phyloP scores from a whole-genome alignment of 352 stramenopile genomes.

The Phytophthora capsici region DNA sequence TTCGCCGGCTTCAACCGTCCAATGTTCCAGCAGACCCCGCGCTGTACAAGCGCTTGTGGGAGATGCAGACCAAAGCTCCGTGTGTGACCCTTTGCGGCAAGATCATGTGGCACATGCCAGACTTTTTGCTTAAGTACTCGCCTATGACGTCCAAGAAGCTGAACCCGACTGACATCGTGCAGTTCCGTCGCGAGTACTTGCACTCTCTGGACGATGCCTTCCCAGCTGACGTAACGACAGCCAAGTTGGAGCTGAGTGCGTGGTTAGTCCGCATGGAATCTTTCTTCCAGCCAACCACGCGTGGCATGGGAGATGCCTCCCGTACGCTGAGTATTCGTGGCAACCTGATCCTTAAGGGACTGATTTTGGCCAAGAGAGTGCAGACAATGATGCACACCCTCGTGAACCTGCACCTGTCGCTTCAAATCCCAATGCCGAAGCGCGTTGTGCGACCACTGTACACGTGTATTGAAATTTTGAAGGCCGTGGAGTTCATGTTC shows the following conservation, averaged over 20 bases:
- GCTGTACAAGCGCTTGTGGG: slow-evolving; percentile 93
- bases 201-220: slow-evolving; percentile 85
- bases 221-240: slow-evolving; percentile 73
- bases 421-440: slow-evolving; percentile 89
- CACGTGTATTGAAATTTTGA: slow-evolving; percentile 91
- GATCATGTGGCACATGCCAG: slow-evolving; percentile 85
- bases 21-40: slow-evolving; percentile 87
- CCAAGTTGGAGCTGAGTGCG: slow-evolving; percentile 82
- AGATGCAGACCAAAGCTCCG: slow-evolving; percentile 81
- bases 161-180: slow-evolving; percentile 71
- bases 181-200: slow-evolving; percentile 84
- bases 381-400: slow-evolving; percentile 92
- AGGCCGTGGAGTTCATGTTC: slow-evolving; percentile 94
- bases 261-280: slow-evolving; percentile 91
- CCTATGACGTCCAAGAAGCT: slow-evolving; percentile 88
- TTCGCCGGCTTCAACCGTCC: slow-evolving; percentile 82
- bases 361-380: slow-evolving; percentile 90
- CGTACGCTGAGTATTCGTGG: slow-evolving; percentile 83
- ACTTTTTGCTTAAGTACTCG: slow-evolving; percentile 88
- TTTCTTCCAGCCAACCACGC: slow-evolving; percentile 85
- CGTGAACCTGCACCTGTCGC: slow-evolving; percentile 88
- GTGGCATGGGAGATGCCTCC: slow-evolving; percentile 72
- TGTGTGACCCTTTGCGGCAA: slow-evolving; percentile 86
- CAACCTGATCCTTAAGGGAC: slow-evolving; percentile 92
- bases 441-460: slow-evolving; percentile 85